Conservation (phyloP, 306 rosid species). For the Calophaca sinica region DNA sequence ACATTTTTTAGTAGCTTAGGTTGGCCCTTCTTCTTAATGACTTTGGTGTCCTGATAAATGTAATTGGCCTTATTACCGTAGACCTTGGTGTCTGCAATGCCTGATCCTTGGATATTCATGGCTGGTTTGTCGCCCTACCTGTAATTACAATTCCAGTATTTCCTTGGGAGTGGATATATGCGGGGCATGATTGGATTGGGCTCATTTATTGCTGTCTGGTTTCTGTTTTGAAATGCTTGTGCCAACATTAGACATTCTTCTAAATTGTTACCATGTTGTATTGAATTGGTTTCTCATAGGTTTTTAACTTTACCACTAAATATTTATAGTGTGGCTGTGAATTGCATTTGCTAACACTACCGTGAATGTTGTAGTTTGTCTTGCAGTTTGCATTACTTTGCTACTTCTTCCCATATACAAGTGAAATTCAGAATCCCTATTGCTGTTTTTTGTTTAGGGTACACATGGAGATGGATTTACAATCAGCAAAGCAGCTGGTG, state of each 20-base stretch:
- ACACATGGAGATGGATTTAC: constrained; percentile 82
- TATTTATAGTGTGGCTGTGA: constrained; percentile 10
- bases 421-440: constrained; percentile 33
- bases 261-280: constrained; percentile 7
- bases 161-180: constrained; percentile 18
- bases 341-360: constrained; percentile 24
- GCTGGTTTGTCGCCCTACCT: neutral
- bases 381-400: constrained; percentile 29
- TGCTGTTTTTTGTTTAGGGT: constrained; percentile 54
- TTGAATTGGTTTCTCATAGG: constrained; percentile 15
- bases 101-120: constrained; percentile 20
- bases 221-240: constrained; percentile 16
- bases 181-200: constrained; percentile 20
- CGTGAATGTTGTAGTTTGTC: neutral
- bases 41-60: constrained; percentile 9
- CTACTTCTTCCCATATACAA: neutral
- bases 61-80: constrained; percentile 12
- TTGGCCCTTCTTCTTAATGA: neutral
- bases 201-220: constrained; percentile 26
- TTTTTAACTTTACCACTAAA: constrained; percentile 14
- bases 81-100: neutral
- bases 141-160: constrained; percentile 25
- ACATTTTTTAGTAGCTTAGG: constrained; percentile 26
- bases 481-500: constrained; percentile 84
- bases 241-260: constrained; percentile 25